Evolutionary conservation across 73 alveolate genomes (phyloP), one percentile per base, ranked within the genome.

Genomic region (Paramecium tetraurelia): DNA sequence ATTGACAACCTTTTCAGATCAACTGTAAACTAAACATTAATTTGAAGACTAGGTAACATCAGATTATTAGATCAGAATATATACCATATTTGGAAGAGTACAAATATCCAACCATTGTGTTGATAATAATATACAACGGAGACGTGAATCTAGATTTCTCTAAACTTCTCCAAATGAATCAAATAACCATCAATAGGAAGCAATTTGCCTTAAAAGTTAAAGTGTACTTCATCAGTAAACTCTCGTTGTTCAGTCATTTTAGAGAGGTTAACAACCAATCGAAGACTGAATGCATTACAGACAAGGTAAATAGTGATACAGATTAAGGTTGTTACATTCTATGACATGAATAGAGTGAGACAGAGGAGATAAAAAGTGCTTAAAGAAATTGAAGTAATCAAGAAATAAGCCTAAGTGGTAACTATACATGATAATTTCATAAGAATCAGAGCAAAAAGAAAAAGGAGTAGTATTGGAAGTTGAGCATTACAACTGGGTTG

Each of bases 301-400:
- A 80, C 43, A 80, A 80, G 27, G 90, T 80, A 80, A 18, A 14
- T 40, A 14, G 46, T 40, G n/a, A 12, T 72, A 33, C 10, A 18
- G 35, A 80, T 11, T 43, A 22, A 80, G 90, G 75, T 80, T 31
- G 90, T 80, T 22, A 80, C 90, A 20, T 80, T 80, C 29, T 80
- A 80, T 80, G 90, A 80, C 35, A 80, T 80, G 90, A 80, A 80
- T 80, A 80, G 90, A 46, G 72, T 80, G 1, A 80, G 75, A 80
- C 21, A 80, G 46, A 80, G 76, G 29, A 80, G 90, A 48, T 3
- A 59, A 11, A 80, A 80, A 44, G 57, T 80, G 16, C 50, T 80
- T 0, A 48, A 80, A 48, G 90, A 80, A 48, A 80, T 80, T 8
- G 90, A 80, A 80, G 18, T 20, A 10, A 80, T 44, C 14, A 80